Base-by-base conservation (phyloP, 192 early-diverging fungal species). In the Coemansia javaensis region DNA sequence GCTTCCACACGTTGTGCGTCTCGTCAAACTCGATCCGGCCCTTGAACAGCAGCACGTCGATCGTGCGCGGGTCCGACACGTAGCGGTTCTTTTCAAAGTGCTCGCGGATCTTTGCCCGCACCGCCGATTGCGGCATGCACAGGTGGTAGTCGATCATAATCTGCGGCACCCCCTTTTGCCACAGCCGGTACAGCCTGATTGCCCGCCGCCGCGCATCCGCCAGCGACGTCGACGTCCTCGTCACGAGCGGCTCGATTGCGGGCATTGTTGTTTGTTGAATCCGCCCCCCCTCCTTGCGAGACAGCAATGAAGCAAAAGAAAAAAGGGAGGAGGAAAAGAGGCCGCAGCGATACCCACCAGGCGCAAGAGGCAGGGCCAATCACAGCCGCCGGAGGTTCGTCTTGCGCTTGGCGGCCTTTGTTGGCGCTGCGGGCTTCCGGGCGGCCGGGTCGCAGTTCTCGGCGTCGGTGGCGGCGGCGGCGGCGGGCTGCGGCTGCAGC, bases 1-100 rank as follows among this genome's bases (percentile, higher is more conserved):
- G 85, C 78, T 96, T 96, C 93, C 91, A 94, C 23, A 85, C 80
- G 50, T 96, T 91, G 70, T 90, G 65, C 6, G 90, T 91, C 77
- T 96, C 93, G 44, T 90, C 85, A 39, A 82, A 84, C 52, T 96
- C 93, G 56, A 84, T 79, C 36, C 81, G 81, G 16, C 93, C 90
- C 77, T 94, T 96, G 58, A 90, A 80, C 59, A 90, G 56, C 44
- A 96, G 77, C 39, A 93, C 77, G 54, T 96, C 93, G 60, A 89
- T 82, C 17, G 85, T 77, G 23, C 77, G 70, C 21, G 85, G 64
- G 63, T 96, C 82, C 13, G 79, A 75, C 31, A 93, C 85, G 62
- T 78, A 79, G 40, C 85, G 82, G 60, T 93, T 80, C 53, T 85
- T 86, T 47, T 91, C 91, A 65, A 93, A 96, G 47, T 94, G 77